These are phyloP conservation scores for Murraya koenigii DNA, from an alignment of 345 rosid genomes.

Conservation along the genomic window DNA sequence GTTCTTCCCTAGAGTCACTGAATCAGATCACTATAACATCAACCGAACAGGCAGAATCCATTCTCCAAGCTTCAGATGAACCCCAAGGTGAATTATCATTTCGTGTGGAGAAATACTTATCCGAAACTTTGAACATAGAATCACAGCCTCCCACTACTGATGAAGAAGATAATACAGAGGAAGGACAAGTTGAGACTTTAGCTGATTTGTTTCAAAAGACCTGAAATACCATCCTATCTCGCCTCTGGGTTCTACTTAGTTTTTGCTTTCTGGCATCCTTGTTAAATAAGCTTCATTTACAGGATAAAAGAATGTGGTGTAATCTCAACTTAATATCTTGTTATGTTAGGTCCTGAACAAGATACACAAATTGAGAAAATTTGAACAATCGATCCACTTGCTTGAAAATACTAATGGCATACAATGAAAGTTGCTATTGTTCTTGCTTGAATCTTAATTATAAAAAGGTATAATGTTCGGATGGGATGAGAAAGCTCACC, in stretches of 20 bases:
- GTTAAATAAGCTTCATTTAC: background rate
- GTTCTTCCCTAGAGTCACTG: conserved; percentile 63
- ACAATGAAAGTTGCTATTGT: background rate
- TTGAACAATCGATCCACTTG: background rate
- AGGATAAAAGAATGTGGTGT: background rate
- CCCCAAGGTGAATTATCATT: conserved; percentile 39
- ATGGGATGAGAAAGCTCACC: no score
- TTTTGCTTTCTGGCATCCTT: background rate
- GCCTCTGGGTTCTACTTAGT: background rate
- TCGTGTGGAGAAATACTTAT: conserved; percentile 57
- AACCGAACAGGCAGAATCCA: conserved; percentile 47
- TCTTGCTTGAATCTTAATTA: background rate
- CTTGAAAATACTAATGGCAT: background rate
- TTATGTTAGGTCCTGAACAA: background rate
- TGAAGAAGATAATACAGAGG: conserved; percentile 41
- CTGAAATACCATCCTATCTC: conserved; percentile 2
- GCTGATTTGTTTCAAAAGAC: conserved; percentile 59
- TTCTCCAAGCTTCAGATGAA: conserved; percentile 35
- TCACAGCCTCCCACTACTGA: conserved; percentile 33
- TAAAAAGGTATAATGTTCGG: background rate
- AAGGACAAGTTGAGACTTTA: conserved; percentile 47
- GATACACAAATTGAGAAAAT: background rate
- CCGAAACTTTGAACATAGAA: conserved; percentile 40
- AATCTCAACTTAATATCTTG: background rate
- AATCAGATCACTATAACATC: conserved; percentile 60